Conservation (phyloP, 2,329 filamentous ascomycete genomes). For the Ophiostoma ulmi region DNA sequence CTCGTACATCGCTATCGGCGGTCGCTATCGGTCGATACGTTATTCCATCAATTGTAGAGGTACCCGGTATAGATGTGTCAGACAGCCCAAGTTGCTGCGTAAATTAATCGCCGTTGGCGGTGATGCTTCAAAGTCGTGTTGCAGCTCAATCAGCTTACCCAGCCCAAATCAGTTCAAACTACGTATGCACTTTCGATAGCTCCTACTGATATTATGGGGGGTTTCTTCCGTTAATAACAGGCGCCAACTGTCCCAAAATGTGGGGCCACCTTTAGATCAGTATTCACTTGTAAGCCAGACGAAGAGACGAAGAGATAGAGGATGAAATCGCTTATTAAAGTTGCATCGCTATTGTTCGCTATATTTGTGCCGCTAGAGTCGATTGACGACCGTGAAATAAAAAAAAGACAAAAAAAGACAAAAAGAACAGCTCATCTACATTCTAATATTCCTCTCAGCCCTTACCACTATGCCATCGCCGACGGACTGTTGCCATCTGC, state of each 20-base stretch:
- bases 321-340: not conserved
- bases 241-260: conserved; percentile 10
- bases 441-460: no score
- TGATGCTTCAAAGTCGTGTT: not conserved
- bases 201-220: not conserved
- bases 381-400: not conserved
- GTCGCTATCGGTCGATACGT: not conserved
- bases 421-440: not conserved
- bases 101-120: not conserved
- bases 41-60: conserved; percentile 7
- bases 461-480: not conserved
- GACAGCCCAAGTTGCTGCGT: not conserved
- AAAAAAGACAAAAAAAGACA: not conserved
- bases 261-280: not conserved
- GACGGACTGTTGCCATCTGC: no score
- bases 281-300: not conserved
- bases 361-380: not conserved
- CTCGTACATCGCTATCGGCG: conserved; percentile 59
- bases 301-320: no score
- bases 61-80: not conserved
- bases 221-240: not conserved
- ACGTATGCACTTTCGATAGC: conserved; percentile 13
- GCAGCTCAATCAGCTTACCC: not conserved
- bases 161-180: not conserved
- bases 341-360: not conserved